Evolutionary conservation across 2,329 filamentous ascomycete species (phyloP).

Genomic region (Monosporascus ibericus): DNA sequence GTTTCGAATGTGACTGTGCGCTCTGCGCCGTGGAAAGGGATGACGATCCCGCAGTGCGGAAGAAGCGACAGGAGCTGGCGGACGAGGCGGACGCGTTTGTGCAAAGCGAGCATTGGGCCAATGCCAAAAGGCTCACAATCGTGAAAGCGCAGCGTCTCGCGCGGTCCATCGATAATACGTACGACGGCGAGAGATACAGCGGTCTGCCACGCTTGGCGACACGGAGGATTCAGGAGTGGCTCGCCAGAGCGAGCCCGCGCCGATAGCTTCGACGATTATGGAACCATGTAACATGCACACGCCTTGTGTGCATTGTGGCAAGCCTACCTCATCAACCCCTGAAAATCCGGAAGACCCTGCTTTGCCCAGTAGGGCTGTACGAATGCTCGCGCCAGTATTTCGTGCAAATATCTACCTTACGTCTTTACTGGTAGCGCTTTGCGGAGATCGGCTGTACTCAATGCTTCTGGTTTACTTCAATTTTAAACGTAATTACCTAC

Average conservation of each 20-base stretch:
- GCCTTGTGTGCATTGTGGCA: too few relatives aligned
- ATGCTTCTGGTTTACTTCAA: too few relatives aligned
- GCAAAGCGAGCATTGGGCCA: constrained; percentile 1
- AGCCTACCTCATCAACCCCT: too few relatives aligned
- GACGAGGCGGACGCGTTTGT: constrained; percentile 17
- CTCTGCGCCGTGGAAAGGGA: constrained; percentile 27
- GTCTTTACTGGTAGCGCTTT: too few relatives aligned
- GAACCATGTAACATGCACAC: neutral
- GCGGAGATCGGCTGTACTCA: too few relatives aligned
- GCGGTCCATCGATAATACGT: constrained; percentile 19
- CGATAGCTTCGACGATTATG: neutral
- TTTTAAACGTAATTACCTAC: too few relatives aligned
- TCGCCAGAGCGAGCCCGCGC: constrained; percentile 6
- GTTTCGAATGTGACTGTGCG: constrained; percentile 30
- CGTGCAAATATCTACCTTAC: too few relatives aligned
- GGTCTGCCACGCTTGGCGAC: constrained; percentile 18
- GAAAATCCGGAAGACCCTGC: too few relatives aligned
- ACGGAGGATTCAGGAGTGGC: constrained; percentile 22
- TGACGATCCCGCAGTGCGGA: constrained; percentile 12
- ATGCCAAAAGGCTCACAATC: constrained; percentile 12
- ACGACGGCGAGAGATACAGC: constrained; percentile 19
- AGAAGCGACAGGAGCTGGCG: constrained; percentile 12
- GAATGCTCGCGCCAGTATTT: too few relatives aligned
- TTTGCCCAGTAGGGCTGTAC: too few relatives aligned
- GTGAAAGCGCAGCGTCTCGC: constrained; percentile 19